Conservation (phyloP, 768 basidiomycete species). For the Boletus pseudo-olivaceus region DNA sequence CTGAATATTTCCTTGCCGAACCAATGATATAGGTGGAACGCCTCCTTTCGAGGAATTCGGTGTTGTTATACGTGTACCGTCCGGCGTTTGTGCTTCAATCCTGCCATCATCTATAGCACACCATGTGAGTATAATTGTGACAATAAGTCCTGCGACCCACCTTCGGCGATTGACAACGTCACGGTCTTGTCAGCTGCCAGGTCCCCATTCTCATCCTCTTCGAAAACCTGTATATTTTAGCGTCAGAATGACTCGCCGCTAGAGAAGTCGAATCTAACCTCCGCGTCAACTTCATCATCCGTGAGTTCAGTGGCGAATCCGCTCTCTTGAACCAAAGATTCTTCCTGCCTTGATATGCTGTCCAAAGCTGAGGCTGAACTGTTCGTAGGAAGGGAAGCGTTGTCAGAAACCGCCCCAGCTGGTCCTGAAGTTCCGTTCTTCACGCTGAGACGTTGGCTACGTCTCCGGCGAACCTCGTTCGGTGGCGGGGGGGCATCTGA, state of each 20-base stretch:
- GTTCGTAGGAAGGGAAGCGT: slow-evolving; percentile 18
- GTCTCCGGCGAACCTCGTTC: slow-evolving; percentile 54
- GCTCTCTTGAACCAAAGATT: slow-evolving; percentile 56
- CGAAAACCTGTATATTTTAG: slow-evolving; percentile 54
- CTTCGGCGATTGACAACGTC: slow-evolving; percentile 76
- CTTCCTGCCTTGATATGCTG: slow-evolving; percentile 33
- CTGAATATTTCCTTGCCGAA: slow-evolving; percentile 31
- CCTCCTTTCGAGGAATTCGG: slow-evolving; percentile 61
- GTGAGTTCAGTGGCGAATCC: slow-evolving; percentile 73
- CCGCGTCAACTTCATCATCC: slow-evolving; percentile 83
- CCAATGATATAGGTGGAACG: slow-evolving; percentile 31
- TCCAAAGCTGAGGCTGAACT: slow-evolving; percentile 29
- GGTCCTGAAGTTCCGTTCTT: slow-evolving; percentile 42
- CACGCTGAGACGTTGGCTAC: slow-evolving; percentile 81
- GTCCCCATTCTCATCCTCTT: slow-evolving; percentile 81
- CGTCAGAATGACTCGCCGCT: slow-evolving; percentile 11
- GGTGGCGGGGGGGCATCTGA: slow-evolving; percentile 35
- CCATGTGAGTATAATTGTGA: slow-evolving; percentile 6
- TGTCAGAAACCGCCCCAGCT: slow-evolving; percentile 10
- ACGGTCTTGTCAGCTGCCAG: slow-evolving; percentile 79
- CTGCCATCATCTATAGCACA: slow-evolving; percentile 72
- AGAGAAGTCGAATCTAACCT: slow-evolving; percentile 34
- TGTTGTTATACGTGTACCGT: slow-evolving; percentile 91
- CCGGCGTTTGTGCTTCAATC: slow-evolving; percentile 93
- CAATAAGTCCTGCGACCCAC: slow-evolving; percentile 35